Base-by-base conservation (phyloP, 2,329 filamentous ascomycete species). In the Fusarium sp. region DNA sequence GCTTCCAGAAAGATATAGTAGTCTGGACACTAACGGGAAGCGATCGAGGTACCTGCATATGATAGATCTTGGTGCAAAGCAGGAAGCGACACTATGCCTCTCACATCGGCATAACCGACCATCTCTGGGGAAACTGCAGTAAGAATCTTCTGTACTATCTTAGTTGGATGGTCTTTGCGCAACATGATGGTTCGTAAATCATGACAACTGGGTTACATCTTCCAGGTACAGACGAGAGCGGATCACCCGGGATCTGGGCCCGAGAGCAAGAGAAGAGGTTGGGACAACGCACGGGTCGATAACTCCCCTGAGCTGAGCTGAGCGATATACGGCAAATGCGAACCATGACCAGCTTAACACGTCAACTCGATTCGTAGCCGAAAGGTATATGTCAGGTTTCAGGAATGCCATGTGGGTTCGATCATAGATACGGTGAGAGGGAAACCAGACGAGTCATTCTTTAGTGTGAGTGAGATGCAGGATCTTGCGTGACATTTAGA, bases 401-500 rank as follows among this genome's bases (percentile, higher is more conserved):
- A 57, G 44, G 18, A 47, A 30, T 40, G 27, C 51, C 25, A 64
- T 64, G 63, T 66, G 63, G 63, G 32, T 42, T 65, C 60, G 30
- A 51, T 55, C 52, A 24, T 22, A 52, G 61, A 66, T 51, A 66
- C 63, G 63, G 63, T 66, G 63, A 66, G 47, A 55, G 42, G 54
- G 34, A 38, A 30, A 51, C 32, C 11, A 42, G 52, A 32, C 53
- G 40, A 65, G 61, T 47, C 62, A 65, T 46, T 27, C 10, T 52
- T 42, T 16, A 42, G 45, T 53, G 25, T 25, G 32, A 43, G n/a
- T 25, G 24, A 43, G 25, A 40, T 53, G 50, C 34, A 53, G 8
- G 5, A 16, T 7, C 8, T 27, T 53, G 50, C 32, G 47, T 47
- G 24, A 47, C 45, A 14, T 25, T 29, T 47, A 14, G 24, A 6